phyloP scores from a whole-genome alignment of 805 yeast species.

The Sugiyamaella americana region DNA sequence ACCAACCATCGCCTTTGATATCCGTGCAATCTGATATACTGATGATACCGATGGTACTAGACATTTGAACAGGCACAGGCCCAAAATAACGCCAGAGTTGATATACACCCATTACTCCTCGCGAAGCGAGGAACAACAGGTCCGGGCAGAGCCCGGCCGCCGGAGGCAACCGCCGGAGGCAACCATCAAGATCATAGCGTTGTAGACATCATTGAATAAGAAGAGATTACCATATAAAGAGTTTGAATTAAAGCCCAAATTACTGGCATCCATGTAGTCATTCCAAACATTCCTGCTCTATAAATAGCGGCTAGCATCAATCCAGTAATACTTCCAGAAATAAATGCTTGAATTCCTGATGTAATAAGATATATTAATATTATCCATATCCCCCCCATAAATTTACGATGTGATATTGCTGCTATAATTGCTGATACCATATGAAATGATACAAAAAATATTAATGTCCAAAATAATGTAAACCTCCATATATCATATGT shows the following conservation, averaged over 20 bases:
- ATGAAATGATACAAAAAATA: conserved; percentile 60
- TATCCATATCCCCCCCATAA: conserved; percentile 35
- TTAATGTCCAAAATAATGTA: conserved; percentile 75
- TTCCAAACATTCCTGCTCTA: conserved; percentile 69
- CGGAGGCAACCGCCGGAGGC: neutral
- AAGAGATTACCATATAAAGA: conserved; percentile 57
- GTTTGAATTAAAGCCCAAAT: conserved; percentile 68
- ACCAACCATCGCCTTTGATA: too few species aligned
- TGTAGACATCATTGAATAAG: conserved; percentile 53
- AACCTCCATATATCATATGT: conserved; percentile 72
- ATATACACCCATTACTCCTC: neutral
- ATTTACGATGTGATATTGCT: conserved; percentile 42
- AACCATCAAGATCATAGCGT: conserved; percentile 29
- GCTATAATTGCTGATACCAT: conserved; percentile 60
- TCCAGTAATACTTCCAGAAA: conserved; percentile 73
- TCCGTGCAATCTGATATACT: too few species aligned
- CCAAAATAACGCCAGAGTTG: too few species aligned
- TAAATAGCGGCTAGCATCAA: conserved; percentile 69
- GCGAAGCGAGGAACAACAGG: neutral
- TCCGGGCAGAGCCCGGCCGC: conserved; percentile 1
- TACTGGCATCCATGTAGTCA: conserved; percentile 95
- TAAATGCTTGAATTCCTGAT: conserved; percentile 60
- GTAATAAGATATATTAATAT: conserved; percentile 42
- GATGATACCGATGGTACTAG: too few species aligned
- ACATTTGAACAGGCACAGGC: too few species aligned